Evolutionary conservation across 805 yeast species (phyloP).

Genomic region (Scheffersomyces ergatensis): DNA sequence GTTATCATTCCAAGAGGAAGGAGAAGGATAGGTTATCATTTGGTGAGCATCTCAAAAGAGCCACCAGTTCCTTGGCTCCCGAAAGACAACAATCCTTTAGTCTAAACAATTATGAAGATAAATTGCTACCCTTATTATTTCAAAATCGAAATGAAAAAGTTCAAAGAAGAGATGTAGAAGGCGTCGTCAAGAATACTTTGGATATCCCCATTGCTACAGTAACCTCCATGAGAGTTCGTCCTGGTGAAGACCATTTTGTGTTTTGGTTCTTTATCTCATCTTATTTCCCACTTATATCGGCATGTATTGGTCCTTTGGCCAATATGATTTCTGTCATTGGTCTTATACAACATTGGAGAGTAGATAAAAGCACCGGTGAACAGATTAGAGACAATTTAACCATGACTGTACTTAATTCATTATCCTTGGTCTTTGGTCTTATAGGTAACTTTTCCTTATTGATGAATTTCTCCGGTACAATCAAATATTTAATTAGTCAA

Average conservation of each 20-base stretch:
- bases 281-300: conserved; percentile 71
- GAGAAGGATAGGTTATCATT: no score
- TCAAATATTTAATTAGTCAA: conserved; percentile 63
- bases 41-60: not conserved
- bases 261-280: conserved; percentile 67
- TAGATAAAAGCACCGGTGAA: conserved; percentile 17
- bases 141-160: conserved; percentile 1
- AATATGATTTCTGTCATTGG: conserved; percentile 73
- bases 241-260: conserved; percentile 36
- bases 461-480: conserved; percentile 61
- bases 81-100: not conserved
- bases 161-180: conserved; percentile 2
- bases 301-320: conserved; percentile 77
- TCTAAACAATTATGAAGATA: conserved; percentile 9
- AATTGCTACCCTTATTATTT: conserved; percentile 14
- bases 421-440: conserved; percentile 64
- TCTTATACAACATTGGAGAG: conserved; percentile 67
- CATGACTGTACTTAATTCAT: conserved; percentile 55
- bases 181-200: conserved; percentile 27
- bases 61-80: not conserved
- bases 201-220: conserved; percentile 31
- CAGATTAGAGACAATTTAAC: conserved; percentile 35
- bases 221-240: conserved; percentile 27
- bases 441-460: conserved; percentile 67
- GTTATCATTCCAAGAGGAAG: no score